These are phyloP conservation scores for Cymodocea nodosa DNA, from an alignment of 116 monocot genomes.

Conservation along the genomic window DNA sequence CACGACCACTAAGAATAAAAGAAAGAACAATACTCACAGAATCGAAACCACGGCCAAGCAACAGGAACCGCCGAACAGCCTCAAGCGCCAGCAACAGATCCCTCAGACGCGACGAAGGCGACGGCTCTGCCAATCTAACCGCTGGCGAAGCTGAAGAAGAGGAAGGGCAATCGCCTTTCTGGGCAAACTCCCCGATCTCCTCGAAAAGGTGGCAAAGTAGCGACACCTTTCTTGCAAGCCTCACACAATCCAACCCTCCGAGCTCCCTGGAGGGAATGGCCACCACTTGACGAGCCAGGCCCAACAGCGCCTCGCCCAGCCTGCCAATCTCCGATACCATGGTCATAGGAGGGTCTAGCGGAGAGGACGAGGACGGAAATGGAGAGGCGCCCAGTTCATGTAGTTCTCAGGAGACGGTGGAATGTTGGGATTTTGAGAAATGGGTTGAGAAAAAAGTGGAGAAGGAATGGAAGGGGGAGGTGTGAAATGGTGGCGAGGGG, in stretches of 20 bases:
- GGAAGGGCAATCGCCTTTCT: background rate
- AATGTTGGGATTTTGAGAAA: no score
- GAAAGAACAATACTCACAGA: background rate
- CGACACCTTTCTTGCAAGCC: constrained; percentile 44
- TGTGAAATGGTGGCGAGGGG: background rate
- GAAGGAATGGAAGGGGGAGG: background rate
- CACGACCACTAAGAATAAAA: background rate
- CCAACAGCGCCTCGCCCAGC: constrained; percentile 25
- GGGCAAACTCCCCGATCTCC: constrained; percentile 28
- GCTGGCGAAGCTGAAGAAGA: constrained; percentile 1
- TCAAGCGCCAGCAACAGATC: constrained; percentile 35
- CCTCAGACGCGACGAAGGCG: constrained; percentile 17
- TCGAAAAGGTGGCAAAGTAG: constrained; percentile 47
- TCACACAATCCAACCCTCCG: constrained; percentile 12
- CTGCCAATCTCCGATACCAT: background rate
- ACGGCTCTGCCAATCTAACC: constrained; percentile 2
- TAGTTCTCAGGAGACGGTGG: background rate
- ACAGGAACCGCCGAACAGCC: constrained; percentile 43
- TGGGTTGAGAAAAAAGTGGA: background rate
- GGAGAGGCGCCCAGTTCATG: no score
- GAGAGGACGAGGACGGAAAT: no score
- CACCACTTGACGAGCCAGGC: constrained; percentile 20
- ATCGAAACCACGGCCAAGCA: constrained; percentile 4
- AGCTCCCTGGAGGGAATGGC: constrained; percentile 7
- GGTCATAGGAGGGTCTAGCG: no score